Evolutionary conservation across 208 protist genomes (phyloP), one percentile per base, ranked within the genome.

Genomic region (Strigomonas culicis): DNA sequence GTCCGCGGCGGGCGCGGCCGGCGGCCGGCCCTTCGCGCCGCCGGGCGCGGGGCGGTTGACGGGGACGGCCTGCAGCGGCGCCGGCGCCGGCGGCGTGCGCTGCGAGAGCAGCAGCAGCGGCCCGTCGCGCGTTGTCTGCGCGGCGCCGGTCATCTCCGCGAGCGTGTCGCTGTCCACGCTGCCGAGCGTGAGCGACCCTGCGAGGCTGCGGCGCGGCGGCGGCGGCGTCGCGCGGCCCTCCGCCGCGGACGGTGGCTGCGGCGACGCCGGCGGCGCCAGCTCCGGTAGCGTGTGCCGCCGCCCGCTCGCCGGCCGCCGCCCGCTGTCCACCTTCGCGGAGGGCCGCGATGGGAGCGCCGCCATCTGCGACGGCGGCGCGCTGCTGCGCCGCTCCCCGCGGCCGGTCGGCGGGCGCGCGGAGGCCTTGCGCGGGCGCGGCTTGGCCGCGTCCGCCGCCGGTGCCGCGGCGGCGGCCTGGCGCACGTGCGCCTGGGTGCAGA

Each of bases 81-180:
- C 50, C 8, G 61, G 61, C 25, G 61, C 50, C 25, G 21, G 47
- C 13, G 61, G 61, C 22, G 61, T 57, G 25, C 21, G 30, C n/a
- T 22, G 8, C 30, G 53, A 10, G 17, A 39, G 32, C 1, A 51
- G 61, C 32, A 66, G 50, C 61, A 59, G 50, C 36, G 51, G 51
- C 30, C 50, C 11, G 49, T 70, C 1, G 22, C 55, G 1, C 47
- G 65, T 11, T 43, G 65, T 13, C 30, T 30, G 6, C 32, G 44
- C 25, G 31, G 8, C 8, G 31, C 25, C 49, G 13, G 49, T 13
- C 10, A 55, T 19, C 15, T 47, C 41, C 41, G 13, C 41, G 49
- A 27, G 24, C 49, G 13, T 7, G n/a, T 19, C 13, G 10, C 25
- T 22, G 7, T 10, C 17, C n/a, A 55, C 10, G 11, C n/a, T 19